Evolutionary conservation across 2,329 filamentous ascomycete species (phyloP), one percentile per base, ranked within the genome.

Genomic region (Paecilomyces dactylethromorphus): DNA sequence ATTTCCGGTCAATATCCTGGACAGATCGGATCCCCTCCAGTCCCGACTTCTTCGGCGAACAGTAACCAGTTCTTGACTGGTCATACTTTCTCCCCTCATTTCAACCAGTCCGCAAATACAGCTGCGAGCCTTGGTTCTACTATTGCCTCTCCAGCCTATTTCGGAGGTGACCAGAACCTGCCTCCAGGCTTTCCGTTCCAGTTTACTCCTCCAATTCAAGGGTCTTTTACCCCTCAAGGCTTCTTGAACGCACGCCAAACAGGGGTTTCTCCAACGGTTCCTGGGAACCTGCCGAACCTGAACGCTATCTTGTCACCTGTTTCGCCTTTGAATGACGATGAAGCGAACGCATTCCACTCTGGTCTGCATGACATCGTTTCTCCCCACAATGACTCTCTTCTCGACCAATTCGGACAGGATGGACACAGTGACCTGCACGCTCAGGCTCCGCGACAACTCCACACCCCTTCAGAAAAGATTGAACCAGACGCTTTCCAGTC

Each of bases 11-110:
- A 90, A 64, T 90, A 91, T 69, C 88, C 90, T 4, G 83, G 87
- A 6, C 78, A 93, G 55, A 86, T 91, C 4, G 92, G 93, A 69
- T 95, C 92, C 22, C 92, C 93, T 10, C 91, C 92, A 0, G 76
- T 96, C 26, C 90, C 90, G 21, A 87, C 91, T 0, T 87, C 87
- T 0, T 96, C 92, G 31, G 89, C 87, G 12, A 86, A 84, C 32
- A 93, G 90, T 75, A 88, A 85, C 62, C 85, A 86, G 53, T 79
- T 65, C 78, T 84, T 59, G 84, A 83, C 69, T 70, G 76, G 80
- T 80, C 63, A 87, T 87, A 66, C 82, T 35, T 87, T 92, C 72
- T 81, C 85, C 3, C 81, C 85, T 39, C 82, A 84, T 64, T 72
- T 84, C 67, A 78, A 83, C 56, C 75, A 84, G 64, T 82, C 88